phyloP scores from a whole-genome alignment of 768 basidiomycete genomes.

The Boletales sp. region DNA sequence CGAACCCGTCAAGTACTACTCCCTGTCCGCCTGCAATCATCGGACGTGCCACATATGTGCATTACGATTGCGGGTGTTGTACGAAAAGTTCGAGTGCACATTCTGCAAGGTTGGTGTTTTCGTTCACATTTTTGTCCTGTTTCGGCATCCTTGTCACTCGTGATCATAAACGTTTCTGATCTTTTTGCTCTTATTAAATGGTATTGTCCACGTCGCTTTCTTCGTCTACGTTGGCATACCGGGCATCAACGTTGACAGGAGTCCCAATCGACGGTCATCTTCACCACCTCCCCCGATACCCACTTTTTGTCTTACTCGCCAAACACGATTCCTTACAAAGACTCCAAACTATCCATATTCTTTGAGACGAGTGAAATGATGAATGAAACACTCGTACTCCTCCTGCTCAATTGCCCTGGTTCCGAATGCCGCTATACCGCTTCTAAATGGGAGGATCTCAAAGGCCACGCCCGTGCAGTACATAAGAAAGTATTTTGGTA shows the following conservation, averaged over 20 bases:
- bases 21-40: constrained; percentile 88
- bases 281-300: constrained; percentile 63
- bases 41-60: constrained; percentile 94
- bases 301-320: constrained; percentile 57
- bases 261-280: constrained; percentile 70
- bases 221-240: too few relatives aligned
- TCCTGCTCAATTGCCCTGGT: constrained; percentile 94
- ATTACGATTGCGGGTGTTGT: constrained; percentile 80
- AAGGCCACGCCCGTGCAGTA: constrained; percentile 70
- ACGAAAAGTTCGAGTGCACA: constrained; percentile 91
- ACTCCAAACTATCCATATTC: constrained; percentile 67
- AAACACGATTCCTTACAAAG: constrained; percentile 58
- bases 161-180: too few relatives aligned
- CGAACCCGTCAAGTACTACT: constrained; percentile 87
- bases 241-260: constrained; percentile 43
- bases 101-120: constrained; percentile 78
- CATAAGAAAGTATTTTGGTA: constrained; percentile 85
- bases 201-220: too few relatives aligned
- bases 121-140: not conserved
- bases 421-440: constrained; percentile 78
- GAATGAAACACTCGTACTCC: constrained; percentile 89
- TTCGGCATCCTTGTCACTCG: not conserved
- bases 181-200: too few relatives aligned
- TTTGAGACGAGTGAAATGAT: constrained; percentile 94
- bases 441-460: constrained; percentile 86